Conservation (phyloP, 768 basidiomycete species). For the Mycena alexandri region DNA sequence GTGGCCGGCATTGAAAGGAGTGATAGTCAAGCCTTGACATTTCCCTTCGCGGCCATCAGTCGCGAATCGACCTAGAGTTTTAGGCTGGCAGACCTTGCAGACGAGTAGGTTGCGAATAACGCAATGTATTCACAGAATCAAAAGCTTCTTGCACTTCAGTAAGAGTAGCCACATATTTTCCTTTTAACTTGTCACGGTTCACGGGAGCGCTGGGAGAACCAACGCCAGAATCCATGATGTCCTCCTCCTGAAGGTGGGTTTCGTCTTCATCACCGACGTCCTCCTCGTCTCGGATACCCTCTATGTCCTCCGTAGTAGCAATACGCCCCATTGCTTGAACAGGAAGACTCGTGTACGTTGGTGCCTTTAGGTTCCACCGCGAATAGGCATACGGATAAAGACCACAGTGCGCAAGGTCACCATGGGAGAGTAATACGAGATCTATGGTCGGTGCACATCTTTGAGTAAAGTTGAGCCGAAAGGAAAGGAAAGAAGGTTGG, state of each 20-base stretch:
- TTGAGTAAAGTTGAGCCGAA: conserved; percentile 32
- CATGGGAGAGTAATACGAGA: conserved; percentile 94
- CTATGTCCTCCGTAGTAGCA: conserved; percentile 89
- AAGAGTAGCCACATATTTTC: conserved; percentile 79
- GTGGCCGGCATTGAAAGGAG: conserved; percentile 95
- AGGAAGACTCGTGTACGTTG: conserved; percentile 94
- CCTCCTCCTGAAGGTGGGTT: conserved; percentile 42
- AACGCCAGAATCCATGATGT: conserved; percentile 44
- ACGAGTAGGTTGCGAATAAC: conserved; percentile 96
- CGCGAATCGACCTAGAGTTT: conserved; percentile 13
- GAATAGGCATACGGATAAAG: conserved; percentile 94
- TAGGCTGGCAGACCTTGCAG: conserved; percentile 77
- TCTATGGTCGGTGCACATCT: conserved; percentile 87
- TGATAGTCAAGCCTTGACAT: conserved; percentile 93
- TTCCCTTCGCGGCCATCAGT: conserved; percentile 67
- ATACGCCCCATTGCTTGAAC: conserved; percentile 97
- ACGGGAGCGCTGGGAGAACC: conserved; percentile 44
- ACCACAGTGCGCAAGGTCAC: conserved; percentile 89
- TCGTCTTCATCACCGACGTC: conserved; percentile 65
- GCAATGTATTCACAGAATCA: conserved; percentile 89
- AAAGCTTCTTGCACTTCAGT: conserved; percentile 95
- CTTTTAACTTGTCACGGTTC: conserved; percentile 49
- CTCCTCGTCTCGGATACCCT: conserved; percentile 82
- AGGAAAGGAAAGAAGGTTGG: conserved; percentile 4
- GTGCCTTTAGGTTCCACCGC: conserved; percentile 88